Evolutionary conservation across 352 stramenopile genomes (phyloP), one percentile per base, ranked within the genome.

Genomic region (Pythium angustatum): DNA sequence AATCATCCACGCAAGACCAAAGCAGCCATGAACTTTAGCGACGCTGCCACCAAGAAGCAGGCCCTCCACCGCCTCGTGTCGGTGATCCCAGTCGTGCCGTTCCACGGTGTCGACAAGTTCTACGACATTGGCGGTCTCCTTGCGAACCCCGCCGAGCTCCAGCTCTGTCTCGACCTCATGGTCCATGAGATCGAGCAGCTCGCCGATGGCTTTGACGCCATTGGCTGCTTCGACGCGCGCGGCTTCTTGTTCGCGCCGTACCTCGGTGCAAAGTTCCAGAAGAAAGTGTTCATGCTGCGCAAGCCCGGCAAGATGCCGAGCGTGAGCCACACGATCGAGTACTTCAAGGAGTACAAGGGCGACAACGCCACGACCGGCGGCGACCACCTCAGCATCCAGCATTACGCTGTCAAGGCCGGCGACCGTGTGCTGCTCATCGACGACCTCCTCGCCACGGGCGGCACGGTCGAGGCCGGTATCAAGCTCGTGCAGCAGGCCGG

Each of bases 261-360:
- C 52, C 81, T 99, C 55, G 97, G 94, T 19, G 79, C 97, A 47
- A 83, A 81, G n/a, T 88, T 99, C 64, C 88, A 98, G 57, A 98
- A 98, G 71, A 96, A 96, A 24, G 98, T 99, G 70, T 97, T 99
- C 69, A 99, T 99, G 96, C 92, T 99, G 71, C 87, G 97, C 65
- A 99, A 99, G 77, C 89, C 92, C 33, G 94, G 95, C 41, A 99
- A 99, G 77, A 98, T 99, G 88, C 96, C 96, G 43, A 98, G 96
- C 62, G 87, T 96, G 38, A 91, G 96, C 64, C 84, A 91, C 60
- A 96, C 83, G 22, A 81, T 88, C 55, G 82, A 91, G 60, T 99
- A 99, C 73, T 85, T 94, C 45, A 98, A 98, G 69, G 97, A 94
- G 68, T 94, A 96, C 75, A 74, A 90, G 60, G 94, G 94, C 50